Evolutionary conservation across 2,329 filamentous ascomycete genomes (phyloP).

Genomic region (Gnomoniopsis sp.): DNA sequence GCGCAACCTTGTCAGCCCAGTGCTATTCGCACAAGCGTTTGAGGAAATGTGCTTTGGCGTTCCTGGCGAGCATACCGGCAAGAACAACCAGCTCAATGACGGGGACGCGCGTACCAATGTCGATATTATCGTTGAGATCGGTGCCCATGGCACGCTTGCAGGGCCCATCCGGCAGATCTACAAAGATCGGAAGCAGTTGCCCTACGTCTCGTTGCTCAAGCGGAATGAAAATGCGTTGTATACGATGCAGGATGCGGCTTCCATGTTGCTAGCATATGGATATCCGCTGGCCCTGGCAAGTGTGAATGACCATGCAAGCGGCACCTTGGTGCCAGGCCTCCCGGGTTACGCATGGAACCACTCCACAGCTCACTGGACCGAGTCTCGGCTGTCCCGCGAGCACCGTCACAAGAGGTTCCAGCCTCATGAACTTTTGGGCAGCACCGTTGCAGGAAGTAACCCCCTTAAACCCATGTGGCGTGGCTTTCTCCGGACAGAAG

Average conservation of each 20-base stretch:
- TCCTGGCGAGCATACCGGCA: too few relatives aligned
- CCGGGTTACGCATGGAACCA: constrained; percentile 19
- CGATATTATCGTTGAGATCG: constrained; percentile 27
- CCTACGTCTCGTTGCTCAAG: not conserved
- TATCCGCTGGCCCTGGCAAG: not conserved
- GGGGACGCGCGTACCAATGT: constrained; percentile 19
- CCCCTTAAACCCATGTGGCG: constrained; percentile 31
- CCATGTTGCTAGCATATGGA: not conserved
- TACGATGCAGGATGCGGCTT: not conserved
- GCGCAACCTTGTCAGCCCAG: not conserved
- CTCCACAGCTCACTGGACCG: constrained; percentile 3
- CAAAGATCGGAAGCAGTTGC: not conserved
- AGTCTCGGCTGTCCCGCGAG: constrained; percentile 21
- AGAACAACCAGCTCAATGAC: too few relatives aligned
- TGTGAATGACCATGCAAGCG: constrained; percentile 21
- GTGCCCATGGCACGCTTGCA: constrained; percentile 25
- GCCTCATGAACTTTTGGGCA: constrained; percentile 39
- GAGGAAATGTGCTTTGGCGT: constrained; percentile 7
- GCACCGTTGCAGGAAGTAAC: constrained; percentile 27
- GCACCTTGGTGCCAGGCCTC: constrained; percentile 19
- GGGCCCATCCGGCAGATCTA: constrained; percentile 27
- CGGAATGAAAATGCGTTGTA: not conserved
- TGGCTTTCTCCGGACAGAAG: constrained; percentile 12
- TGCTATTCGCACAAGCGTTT: not conserved
- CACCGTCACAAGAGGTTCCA: constrained; percentile 30